These are phyloP conservation scores for Syncephalis fuscata DNA, from an alignment of 371 early-diverging fungal genomes.

Conservation along the genomic window DNA sequence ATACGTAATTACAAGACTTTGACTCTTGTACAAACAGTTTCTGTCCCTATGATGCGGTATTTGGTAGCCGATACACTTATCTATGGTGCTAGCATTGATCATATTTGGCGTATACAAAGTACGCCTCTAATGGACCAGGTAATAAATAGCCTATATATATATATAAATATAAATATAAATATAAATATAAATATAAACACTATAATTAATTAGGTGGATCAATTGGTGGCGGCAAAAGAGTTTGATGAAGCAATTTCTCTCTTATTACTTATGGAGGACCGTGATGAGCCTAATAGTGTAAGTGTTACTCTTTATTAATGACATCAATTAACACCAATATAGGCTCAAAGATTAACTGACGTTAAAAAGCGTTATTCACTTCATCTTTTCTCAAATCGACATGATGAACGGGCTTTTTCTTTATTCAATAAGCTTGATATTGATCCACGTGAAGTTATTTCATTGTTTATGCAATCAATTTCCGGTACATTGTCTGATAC, in stretches of 20 bases:
- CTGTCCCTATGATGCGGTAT: slow-evolving; percentile 34
- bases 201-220: slow-evolving; percentile 48
- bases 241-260: slow-evolving; percentile 76
- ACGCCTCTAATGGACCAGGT: slow-evolving; percentile 82
- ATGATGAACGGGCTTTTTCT: slow-evolving; percentile 60
- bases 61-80: slow-evolving; percentile 52
- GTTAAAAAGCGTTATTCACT: slow-evolving; percentile 75
- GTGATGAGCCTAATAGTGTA: neutral
- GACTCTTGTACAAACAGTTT: slow-evolving; percentile 66
- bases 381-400: slow-evolving; percentile 54
- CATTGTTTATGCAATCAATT: slow-evolving; percentile 60
- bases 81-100: slow-evolving; percentile 55
- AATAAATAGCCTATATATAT: neutral
- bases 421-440: slow-evolving; percentile 68
- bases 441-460: slow-evolving; percentile 68
- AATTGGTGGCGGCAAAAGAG: slow-evolving; percentile 53
- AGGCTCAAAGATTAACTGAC: slow-evolving; percentile 28
- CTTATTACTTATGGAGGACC: slow-evolving; percentile 69
- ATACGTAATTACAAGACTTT: slow-evolving; percentile 71
- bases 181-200: too few species aligned
- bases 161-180: too few species aligned
- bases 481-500: slow-evolving; percentile 19
- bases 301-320: neutral
- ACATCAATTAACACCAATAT: neutral
- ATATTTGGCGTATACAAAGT: slow-evolving; percentile 75